Evolutionary conservation across 495 filamentous ascomycete species (phyloP), one percentile per base, ranked within the genome.

Genomic region (Podospora fimiseda): DNA sequence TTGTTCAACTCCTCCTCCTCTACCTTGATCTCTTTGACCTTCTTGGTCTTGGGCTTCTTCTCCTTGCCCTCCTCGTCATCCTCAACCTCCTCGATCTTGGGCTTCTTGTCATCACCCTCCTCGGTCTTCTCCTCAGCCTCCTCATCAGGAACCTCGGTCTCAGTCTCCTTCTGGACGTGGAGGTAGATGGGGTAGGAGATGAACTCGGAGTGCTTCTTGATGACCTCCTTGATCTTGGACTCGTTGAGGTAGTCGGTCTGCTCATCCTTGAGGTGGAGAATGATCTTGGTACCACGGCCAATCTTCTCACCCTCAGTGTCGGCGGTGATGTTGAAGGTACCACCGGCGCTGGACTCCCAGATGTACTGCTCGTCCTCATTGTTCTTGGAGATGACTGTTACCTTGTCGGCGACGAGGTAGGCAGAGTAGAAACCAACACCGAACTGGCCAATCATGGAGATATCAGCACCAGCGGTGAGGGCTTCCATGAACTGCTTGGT

Each of bases 141-240:
- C 79, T 96, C 94, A 72, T 96, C 94, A 53, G 90, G 90, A 57
- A 97, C 90, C 78, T 98, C 93, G 66, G 80, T 96, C 89, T 98
- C 93, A 65, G 85, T 92, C 87, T 97, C 94, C 83, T 98, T 98
- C 69, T 87, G 74, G 68, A 97, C 89, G 74, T 98, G 93, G 55
- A 98, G 93, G 82, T 95, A 98, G 83, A 98, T 98, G 61, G 93
- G 93, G 84, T 98, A 98, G 48, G 94, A 97, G 82, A 98, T 98
- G 86, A 98, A 98, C 81, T 98, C 93, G 72, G 93, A 97, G 86
- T 98, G 93, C 87, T 98, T 98, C 89, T 96, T 96, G 77, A 98
- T 89, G 58, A 98, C 90, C 83, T 98, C 93, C 87, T 98, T 98
- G 80, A 98, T 89, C 81, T 92, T 90, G 80, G 83, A 83, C 84